Evolutionary conservation across 2,329 filamentous ascomycete species (phyloP).

Genomic region (Xylariales sp.): DNA sequence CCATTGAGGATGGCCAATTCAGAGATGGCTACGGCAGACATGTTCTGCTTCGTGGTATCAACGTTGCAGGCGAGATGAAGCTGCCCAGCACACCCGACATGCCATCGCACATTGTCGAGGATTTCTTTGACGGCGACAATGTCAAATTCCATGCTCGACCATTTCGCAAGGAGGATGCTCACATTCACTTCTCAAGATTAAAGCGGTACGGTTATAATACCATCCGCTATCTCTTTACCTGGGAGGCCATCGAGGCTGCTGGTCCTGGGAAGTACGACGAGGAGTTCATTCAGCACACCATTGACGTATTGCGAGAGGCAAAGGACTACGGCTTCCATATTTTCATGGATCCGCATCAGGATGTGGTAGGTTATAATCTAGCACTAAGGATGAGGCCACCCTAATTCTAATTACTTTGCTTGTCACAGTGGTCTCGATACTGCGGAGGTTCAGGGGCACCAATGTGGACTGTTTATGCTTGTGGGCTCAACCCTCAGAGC

Average conservation of each 20-base stretch:
- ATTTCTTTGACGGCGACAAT: constrained; percentile 90
- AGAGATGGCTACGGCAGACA: constrained; percentile 78
- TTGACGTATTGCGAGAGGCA: constrained; percentile 75
- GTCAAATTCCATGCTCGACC: constrained; percentile 86
- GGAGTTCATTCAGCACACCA: constrained; percentile 87
- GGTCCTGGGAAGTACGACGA: constrained; percentile 93
- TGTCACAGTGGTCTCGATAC: constrained; percentile 78
- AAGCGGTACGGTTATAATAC: constrained; percentile 93
- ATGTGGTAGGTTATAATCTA: constrained; percentile 65
- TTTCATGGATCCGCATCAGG: constrained; percentile 98
- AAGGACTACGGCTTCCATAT: constrained; percentile 92
- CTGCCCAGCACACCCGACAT: constrained; percentile 76
- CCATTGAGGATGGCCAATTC: constrained; percentile 82
- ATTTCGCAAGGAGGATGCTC: constrained; percentile 78
- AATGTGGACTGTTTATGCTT: constrained; percentile 96
- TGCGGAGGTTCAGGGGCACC: constrained; percentile 93
- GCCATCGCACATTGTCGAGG: constrained; percentile 71
- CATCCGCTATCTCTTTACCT: constrained; percentile 94
- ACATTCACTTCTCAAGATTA: constrained; percentile 79
- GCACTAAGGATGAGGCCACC: neutral
- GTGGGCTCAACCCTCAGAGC: constrained; percentile 79
- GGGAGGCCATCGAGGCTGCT: constrained; percentile 95
- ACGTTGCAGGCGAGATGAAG: constrained; percentile 87
- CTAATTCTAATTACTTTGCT: constrained; percentile 18
- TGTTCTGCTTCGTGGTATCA: constrained; percentile 88